A percentile compares a stretch with the other conserved stretches of the same genome.
Conservation (phyloP, 2,329 filamentous ascomycete species). For the Talaromyces verruculosus region DNA sequence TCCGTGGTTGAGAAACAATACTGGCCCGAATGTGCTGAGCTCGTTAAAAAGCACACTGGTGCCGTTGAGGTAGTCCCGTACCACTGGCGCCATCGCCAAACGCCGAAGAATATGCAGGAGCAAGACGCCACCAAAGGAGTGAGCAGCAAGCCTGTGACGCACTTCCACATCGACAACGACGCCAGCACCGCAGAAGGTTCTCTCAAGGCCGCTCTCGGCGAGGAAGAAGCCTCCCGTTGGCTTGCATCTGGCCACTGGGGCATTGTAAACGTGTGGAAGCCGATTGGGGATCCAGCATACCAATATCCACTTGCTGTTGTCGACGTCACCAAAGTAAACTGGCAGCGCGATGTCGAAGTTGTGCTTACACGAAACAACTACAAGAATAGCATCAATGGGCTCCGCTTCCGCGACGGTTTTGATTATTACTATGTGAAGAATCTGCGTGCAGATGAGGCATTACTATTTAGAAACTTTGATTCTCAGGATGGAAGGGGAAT, state of each 20-base stretch:
- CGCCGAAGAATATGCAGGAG: conserved; percentile 1
- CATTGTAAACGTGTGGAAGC: conserved; percentile 4
- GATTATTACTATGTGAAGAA: conserved; percentile 4
- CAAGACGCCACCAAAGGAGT: conserved; percentile 1
- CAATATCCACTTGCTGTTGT: conserved; percentile 4
- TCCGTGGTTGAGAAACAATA: neutral
- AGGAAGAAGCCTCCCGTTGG: neutral
- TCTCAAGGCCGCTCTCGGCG: neutral
- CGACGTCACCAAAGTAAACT: conserved; percentile 4
- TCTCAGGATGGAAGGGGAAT: neutral
- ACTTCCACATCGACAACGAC: conserved; percentile 3
- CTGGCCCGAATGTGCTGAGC: conserved; percentile 1
- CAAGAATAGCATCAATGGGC: conserved; percentile 7
- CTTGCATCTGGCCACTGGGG: conserved; percentile 9
- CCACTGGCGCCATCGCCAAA: conserved; percentile 5
- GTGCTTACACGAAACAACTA: conserved; percentile 3
- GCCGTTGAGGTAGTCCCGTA: conserved; percentile 1
- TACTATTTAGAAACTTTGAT: neutral
- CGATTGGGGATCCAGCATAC: conserved; percentile 1
- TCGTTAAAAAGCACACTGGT: conserved; percentile 8
- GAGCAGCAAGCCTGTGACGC: conserved; percentile 1
- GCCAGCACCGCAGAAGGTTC: conserved; percentile 2
- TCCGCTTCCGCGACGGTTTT: conserved; percentile 1
- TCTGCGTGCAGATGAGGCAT: neutral
- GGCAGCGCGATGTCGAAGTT: conserved; percentile 5